Conservation (phyloP, 768 basidiomycete genomes). For the Macrolepiota albuminosa region DNA sequence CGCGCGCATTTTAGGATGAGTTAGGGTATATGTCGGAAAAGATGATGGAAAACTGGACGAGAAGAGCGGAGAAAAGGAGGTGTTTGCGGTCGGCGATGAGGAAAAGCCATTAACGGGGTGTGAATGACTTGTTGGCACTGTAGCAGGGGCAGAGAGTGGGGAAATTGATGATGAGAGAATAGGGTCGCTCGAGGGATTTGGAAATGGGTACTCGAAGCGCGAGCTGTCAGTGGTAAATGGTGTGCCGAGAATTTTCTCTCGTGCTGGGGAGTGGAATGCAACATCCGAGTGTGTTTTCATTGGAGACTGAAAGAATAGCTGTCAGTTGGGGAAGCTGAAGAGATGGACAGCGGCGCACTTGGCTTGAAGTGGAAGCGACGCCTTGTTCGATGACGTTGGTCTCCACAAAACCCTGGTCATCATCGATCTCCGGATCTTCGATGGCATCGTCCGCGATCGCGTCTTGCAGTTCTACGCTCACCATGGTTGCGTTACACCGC, state of each 20-base stretch:
- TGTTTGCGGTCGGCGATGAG: conserved; percentile 11
- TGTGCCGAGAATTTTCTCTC: conserved; percentile 26
- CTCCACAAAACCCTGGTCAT: conserved; percentile 1
- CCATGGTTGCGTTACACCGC: background rate
- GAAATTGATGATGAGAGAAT: conserved; percentile 9
- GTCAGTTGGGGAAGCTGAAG: background rate
- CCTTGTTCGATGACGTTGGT: conserved; percentile 9
- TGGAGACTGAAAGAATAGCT: background rate
- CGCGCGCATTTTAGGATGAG: conserved; percentile 21
- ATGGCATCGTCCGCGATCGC: background rate
- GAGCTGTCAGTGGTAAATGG: conserved; percentile 25
- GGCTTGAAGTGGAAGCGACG: background rate
- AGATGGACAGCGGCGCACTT: conserved; percentile 1
- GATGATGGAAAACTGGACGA: conserved; percentile 3
- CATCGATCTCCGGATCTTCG: conserved; percentile 7
- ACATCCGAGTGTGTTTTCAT: conserved; percentile 1
- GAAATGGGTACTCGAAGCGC: conserved; percentile 30
- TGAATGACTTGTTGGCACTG: conserved; percentile 1
- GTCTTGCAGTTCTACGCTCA: background rate
- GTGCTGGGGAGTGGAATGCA: conserved; percentile 22
- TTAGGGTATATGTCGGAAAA: conserved; percentile 12
- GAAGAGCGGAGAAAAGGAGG: conserved; percentile 11
- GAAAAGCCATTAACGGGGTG: conserved; percentile 11
- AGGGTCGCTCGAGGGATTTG: background rate
- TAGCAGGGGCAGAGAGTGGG: conserved; percentile 6